Conservation (phyloP, 331 rosid genomes). For the Malus hybrid region DNA sequence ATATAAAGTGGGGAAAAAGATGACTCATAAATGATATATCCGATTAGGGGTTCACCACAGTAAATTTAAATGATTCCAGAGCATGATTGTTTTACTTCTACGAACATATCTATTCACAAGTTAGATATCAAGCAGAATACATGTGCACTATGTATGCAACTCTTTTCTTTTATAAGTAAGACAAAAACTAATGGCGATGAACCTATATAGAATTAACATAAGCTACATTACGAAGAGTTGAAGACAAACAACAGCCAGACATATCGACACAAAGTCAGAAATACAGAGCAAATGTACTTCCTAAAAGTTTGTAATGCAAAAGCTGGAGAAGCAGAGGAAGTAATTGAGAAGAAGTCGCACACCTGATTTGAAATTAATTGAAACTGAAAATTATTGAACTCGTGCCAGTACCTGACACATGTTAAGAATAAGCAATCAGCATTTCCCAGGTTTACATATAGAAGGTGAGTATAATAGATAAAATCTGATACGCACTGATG, state of each 20-base stretch:
- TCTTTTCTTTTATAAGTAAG: neutral
- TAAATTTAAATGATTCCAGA: neutral
- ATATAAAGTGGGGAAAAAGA: neutral
- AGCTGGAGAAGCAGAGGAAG: neutral
- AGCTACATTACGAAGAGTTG: neutral
- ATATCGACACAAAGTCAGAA: neutral
- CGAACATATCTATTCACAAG: neutral
- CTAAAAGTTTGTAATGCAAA: neutral
- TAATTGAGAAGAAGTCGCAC: neutral
- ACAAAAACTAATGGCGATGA: neutral
- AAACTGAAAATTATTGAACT: constrained; percentile 88
- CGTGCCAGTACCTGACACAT: constrained; percentile 88
- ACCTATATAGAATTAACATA: neutral
- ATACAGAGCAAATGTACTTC: neutral
- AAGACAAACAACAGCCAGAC: neutral
- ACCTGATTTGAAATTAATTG: constrained; percentile 94
- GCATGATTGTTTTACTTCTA: neutral
- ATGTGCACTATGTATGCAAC: neutral
- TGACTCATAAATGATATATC: neutral
- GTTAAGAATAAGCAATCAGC: constrained; percentile 4
- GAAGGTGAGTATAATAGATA: neutral
- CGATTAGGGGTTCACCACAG: neutral
- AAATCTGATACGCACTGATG: neutral
- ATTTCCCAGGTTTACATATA: neutral
- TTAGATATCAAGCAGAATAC: neutral